Evolutionary conservation across 495 filamentous ascomycete genomes (phyloP).

Genomic region (Podospora pseudocomata): DNA sequence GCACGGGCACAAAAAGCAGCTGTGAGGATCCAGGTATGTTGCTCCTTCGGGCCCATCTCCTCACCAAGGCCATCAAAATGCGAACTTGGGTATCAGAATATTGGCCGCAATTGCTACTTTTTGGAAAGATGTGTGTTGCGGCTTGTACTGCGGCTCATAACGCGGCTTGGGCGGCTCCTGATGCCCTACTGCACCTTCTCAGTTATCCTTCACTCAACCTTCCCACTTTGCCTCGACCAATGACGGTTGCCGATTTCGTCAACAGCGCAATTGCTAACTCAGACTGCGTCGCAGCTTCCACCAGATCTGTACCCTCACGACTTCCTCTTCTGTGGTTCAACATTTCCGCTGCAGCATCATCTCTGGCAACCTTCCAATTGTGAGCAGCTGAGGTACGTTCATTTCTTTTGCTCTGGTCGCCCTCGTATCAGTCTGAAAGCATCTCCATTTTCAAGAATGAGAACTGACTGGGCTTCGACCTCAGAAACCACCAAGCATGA

Average conservation of each 20-base stretch:
- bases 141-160: too few relatives aligned
- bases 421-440: background rate
- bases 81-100: background rate
- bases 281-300: background rate
- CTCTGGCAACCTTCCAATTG: background rate
- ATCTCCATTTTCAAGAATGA: background rate
- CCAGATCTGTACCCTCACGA: background rate
- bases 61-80: background rate
- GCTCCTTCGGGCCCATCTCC: background rate
- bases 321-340: background rate
- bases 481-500: conserved; percentile 9
- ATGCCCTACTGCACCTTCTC: background rate
- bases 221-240: background rate
- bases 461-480: background rate
- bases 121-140: background rate
- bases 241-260: background rate
- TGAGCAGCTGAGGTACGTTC: background rate
- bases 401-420: background rate
- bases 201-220: background rate
- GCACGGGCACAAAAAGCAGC: background rate
- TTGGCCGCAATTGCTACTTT: background rate
- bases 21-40: background rate
- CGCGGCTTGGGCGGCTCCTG: background rate
- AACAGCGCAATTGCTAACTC: background rate
- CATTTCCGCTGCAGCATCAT: background rate